Percentiles rank a stretch among this genome's conserved stretches.
Conservation (phyloP, 768 basidiomycete genomes). For the Kwoniella sp. region DNA sequence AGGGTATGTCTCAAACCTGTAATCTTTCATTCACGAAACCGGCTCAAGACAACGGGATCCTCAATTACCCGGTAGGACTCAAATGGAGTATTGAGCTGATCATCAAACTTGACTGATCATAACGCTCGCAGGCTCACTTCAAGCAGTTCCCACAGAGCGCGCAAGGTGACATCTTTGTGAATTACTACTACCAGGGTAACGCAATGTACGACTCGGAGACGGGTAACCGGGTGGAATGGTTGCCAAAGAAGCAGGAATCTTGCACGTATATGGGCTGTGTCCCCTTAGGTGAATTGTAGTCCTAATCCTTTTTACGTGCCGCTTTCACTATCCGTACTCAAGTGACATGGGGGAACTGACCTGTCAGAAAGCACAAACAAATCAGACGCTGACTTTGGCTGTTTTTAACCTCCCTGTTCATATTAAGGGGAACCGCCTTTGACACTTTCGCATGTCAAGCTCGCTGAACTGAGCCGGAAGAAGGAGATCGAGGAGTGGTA, state of each 20-base stretch:
- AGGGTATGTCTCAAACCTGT: slow-evolving; percentile 3
- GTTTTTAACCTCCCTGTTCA: neutral
- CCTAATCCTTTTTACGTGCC: neutral
- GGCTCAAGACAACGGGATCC: no score
- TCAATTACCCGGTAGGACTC: no score
- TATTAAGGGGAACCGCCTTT: slow-evolving; percentile 5
- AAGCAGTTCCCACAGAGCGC: neutral
- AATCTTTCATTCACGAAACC: no score
- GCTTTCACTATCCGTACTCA: no score
- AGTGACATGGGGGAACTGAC: no score
- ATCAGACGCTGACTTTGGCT: no score
- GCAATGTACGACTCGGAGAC: slow-evolving; percentile 6
- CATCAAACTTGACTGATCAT: no score
- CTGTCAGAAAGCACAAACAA: no score
- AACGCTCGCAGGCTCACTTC: slow-evolving; percentile 9
- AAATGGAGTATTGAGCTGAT: no score
- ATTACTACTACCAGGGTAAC: slow-evolving; percentile 15
- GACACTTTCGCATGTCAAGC: neutral
- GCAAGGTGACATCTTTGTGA: slow-evolving; percentile 14
- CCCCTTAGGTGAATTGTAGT: neutral
- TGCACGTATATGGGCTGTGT: slow-evolving; percentile 12
- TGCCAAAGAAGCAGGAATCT: neutral
- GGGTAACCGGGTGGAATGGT: slow-evolving; percentile 3
- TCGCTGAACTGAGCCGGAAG: neutral
- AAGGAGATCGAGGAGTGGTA: slow-evolving; percentile 5